Evolutionary conservation across 2,329 filamentous ascomycete species (phyloP).

Genomic region (Botrytis byssoidea): DNA sequence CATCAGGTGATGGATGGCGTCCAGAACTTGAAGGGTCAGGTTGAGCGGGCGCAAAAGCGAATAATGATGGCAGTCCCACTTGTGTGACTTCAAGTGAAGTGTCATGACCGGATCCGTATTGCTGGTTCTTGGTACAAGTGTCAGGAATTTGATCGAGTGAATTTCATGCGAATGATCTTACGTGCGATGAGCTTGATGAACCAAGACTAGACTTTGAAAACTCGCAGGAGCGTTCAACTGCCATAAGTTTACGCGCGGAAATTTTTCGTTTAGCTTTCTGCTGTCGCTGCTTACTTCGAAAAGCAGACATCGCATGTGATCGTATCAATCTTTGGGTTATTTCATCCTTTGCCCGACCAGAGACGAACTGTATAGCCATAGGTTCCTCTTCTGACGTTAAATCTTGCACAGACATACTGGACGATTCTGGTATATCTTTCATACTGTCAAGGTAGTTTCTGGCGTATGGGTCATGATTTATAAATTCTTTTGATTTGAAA

Average conservation of each 20-base stretch:
- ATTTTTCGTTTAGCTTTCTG: background rate
- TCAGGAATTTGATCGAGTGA: background rate
- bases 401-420: background rate
- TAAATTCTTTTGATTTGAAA: background rate
- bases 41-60: background rate
- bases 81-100: background rate
- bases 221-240: background rate
- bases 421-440: background rate
- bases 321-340: background rate
- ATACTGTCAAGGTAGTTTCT: background rate
- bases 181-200: background rate
- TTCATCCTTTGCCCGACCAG: background rate
- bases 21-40: background rate
- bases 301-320: conserved; percentile 5
- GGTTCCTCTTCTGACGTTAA: background rate
- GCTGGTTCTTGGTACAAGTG: background rate
- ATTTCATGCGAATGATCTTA: background rate
- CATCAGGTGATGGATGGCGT: background rate
- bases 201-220: background rate
- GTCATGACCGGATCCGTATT: background rate
- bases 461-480: background rate
- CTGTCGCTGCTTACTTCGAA: background rate
- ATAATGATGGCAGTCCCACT: background rate
- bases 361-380: background rate
- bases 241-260: background rate